Conservation (phyloP, 176 grass and related monocot species). For the Carex parvula region DNA sequence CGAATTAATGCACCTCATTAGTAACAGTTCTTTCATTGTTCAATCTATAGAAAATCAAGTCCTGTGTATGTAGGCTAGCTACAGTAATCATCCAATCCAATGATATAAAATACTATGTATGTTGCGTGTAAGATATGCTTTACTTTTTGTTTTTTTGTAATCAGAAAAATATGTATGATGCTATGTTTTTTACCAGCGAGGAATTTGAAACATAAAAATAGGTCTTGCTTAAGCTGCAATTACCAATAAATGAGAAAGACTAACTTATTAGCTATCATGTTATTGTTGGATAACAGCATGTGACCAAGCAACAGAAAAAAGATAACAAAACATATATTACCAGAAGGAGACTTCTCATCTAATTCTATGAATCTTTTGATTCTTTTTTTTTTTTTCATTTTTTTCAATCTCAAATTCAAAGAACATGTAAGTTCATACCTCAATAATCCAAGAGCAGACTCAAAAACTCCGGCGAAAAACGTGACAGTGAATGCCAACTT, state of each 20-base stretch:
- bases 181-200: background rate
- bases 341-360: slow-evolving; percentile 21
- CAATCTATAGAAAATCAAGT: background rate
- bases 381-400: background rate
- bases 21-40: background rate
- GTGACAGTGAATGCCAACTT: too few relatives aligned
- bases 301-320: background rate
- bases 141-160: background rate
- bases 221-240: background rate
- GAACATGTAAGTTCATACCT: slow-evolving; percentile 34
- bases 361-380: background rate
- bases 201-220: background rate
- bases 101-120: background rate
- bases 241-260: slow-evolving; percentile 18
- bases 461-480: too few relatives aligned
- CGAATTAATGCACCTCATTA: background rate
- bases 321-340: background rate
- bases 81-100: background rate
- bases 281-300: background rate
- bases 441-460: slow-evolving; percentile 24
- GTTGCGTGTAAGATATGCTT: background rate
- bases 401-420: background rate
- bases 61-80: background rate
- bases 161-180: background rate
- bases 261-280: background rate